A percentile compares a stretch with the other conserved stretches of the same genome.
These are phyloP conservation scores for Crucibulum laeve DNA, from an alignment of 768 basidiomycete genomes.

Conservation along the genomic window DNA sequence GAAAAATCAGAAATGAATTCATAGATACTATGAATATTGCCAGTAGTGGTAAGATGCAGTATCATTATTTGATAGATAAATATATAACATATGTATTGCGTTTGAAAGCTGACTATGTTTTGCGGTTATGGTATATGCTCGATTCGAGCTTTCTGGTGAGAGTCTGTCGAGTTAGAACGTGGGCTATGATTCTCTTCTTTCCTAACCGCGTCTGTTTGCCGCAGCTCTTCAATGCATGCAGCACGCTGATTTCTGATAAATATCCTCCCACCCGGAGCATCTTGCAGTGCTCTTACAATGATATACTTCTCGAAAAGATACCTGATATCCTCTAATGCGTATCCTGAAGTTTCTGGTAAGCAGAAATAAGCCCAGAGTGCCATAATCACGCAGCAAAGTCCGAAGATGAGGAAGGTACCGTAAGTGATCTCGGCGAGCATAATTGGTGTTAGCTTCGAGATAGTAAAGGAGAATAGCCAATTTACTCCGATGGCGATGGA, in stretches of 20 bases:
- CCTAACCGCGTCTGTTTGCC: too few species aligned
- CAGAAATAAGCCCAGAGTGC: conserved; percentile 37
- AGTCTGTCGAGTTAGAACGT: too few species aligned
- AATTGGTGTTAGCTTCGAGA: conserved; percentile 37
- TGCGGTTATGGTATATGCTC: too few species aligned
- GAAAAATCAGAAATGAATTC: too few species aligned
- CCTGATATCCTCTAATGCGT: conserved; percentile 42
- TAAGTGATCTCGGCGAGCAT: conserved; percentile 28
- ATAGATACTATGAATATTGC: too few species aligned
- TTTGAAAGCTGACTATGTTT: too few species aligned
- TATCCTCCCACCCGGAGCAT: conserved; percentile 34
- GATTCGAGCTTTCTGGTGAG: too few species aligned
- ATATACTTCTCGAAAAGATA: conserved; percentile 36
- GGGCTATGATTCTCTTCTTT: too few species aligned
- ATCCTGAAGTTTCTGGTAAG: conserved; percentile 43
- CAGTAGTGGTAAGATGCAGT: too few species aligned
- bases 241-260: conserved; percentile 25
- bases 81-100: too few species aligned
- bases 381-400: conserved; percentile 36
- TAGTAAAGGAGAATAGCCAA: conserved; percentile 43
- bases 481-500: conserved; percentile 34
- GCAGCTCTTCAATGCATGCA: conserved; percentile 18
- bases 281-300: conserved; percentile 28
- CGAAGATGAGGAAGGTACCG: conserved; percentile 39
- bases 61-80: too few species aligned